Percentiles rank a stretch among this genome's conserved stretches.
phyloP scores from a whole-genome alignment of 257 asterid genomes.

The Knoxia roxburghii region DNA sequence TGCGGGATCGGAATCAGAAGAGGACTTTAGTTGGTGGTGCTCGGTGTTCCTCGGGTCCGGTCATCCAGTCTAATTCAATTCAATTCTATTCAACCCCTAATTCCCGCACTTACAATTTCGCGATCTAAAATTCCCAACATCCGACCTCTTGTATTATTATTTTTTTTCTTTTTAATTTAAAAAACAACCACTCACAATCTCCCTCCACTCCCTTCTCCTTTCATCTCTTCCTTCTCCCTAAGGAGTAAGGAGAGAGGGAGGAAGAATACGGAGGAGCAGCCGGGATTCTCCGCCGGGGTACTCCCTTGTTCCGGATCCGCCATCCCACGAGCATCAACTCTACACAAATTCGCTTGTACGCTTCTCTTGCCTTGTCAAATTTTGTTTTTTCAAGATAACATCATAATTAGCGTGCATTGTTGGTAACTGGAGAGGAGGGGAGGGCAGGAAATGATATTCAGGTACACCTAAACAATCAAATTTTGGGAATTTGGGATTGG shows the following conservation, averaged over 20 bases:
- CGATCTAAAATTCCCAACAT: constrained; percentile 13
- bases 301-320: constrained; percentile 24
- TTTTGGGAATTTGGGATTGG: not conserved
- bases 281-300: constrained; percentile 18
- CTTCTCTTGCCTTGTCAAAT: not conserved
- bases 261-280: constrained; percentile 4
- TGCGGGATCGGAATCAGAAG: not conserved
- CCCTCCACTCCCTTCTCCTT: not conserved
- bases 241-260: not conserved
- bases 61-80: constrained; percentile 5
- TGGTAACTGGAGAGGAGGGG: constrained; percentile 29
- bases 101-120: constrained; percentile 5
- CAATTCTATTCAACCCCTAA: constrained; percentile 8
- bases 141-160: not conserved
- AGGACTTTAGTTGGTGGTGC: not conserved
- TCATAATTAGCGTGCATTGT: constrained; percentile 69
- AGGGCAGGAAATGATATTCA: constrained; percentile 3
- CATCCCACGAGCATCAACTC: constrained; percentile 12
- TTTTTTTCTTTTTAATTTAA: not conserved
- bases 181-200: not conserved
- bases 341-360: not conserved
- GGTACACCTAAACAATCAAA: constrained; percentile 12
- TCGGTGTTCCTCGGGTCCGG: not conserved
- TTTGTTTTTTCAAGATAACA: not conserved
- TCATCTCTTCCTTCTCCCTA: constrained; percentile 8